Base-by-base conservation (phyloP, 306 rosid species). In the Vicia villosa region DNA sequence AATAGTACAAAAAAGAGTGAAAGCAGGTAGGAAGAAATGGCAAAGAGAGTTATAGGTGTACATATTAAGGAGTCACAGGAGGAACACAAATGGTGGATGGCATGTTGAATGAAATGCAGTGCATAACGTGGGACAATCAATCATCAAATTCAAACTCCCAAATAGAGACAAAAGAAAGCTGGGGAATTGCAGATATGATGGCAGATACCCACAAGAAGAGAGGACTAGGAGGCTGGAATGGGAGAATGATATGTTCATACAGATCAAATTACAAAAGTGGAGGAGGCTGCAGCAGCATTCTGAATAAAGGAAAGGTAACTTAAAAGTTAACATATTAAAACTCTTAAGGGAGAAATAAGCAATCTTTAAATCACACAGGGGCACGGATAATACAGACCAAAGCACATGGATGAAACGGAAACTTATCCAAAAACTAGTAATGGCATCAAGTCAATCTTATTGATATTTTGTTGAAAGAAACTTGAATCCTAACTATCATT, bases 351-450 rank as follows among this genome's bases (percentile, higher is more conserved):
- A 72, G 4, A 66, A 20, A 21, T 15, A 14, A 30, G 42, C 19
- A 8, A 51, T n/a, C 6, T 38, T n/a, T 28, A 63, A 73, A 63
- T 51, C 71, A 6, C n/a, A 4, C 6, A 3, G 15, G 32, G 50
- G n/a, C 62, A 57, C 5, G n/a, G 68, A 52, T 41, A 57, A 57
- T 28, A 41, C n/a, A 55, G 21, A 12, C 15, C 17, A 20, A 74
- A 43, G 30, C 21, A 74, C 52, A 21, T 19, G 15, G 52, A 67
- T 24, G 55, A 45, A 45, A 34, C 55, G 24, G 11, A 4, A 67
- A 75, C 30, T 26, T 38, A 16, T 41, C 55, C 63, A 72, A 65
- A 66, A 42, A 34, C 15, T 38, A 54, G 68, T 5, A 8, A 40
- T 40, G 60, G 61, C 54, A 64, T 34, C 36, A 16, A 64, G 14